Conservation (phyloP, 2,329 filamentous ascomycete genomes). For the Pseudopyricularia javanii region DNA sequence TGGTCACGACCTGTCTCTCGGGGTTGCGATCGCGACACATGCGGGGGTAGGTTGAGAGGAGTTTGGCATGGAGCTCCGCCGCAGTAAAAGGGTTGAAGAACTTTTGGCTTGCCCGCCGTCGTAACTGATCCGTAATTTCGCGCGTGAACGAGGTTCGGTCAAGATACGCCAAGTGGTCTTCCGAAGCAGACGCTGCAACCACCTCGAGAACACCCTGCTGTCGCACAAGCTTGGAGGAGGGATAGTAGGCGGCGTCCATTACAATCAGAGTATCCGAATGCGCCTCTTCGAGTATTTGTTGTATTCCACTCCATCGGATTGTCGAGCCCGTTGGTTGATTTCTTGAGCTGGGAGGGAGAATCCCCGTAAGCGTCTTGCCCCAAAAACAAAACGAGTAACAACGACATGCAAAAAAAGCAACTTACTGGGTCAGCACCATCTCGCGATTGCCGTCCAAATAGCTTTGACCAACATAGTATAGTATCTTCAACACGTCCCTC, state of each 20-base stretch:
- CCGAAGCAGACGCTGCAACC: conserved; percentile 40
- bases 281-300: conserved; percentile 43
- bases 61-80: conserved; percentile 33
- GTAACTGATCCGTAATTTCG: conserved; percentile 35
- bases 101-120: conserved; percentile 30
- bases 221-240: conserved; percentile 37
- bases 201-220: conserved; percentile 43
- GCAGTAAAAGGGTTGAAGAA: conserved; percentile 31
- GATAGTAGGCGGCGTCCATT: conserved; percentile 47
- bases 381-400: not conserved
- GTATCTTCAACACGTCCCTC: conserved; percentile 43
- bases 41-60: conserved; percentile 35
- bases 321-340: conserved; percentile 29
- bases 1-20: conserved; percentile 32
- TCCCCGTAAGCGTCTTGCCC: not conserved
- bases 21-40: conserved; percentile 36
- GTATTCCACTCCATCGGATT: conserved; percentile 43
- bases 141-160: conserved; percentile 40
- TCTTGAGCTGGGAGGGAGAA: conserved; percentile 26
- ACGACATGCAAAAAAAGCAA: not conserved
- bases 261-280: conserved; percentile 42
- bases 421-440: conserved; percentile 45
- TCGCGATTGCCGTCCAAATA: conserved; percentile 42
- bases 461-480: conserved; percentile 45
- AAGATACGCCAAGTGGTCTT: conserved; percentile 34